A percentile compares a stretch with the other conserved stretches of the same genome.
These are phyloP conservation scores for Cryphonectria parasitica DNA, from an alignment of 2,329 filamentous ascomycete genomes.

Conservation along the genomic window DNA sequence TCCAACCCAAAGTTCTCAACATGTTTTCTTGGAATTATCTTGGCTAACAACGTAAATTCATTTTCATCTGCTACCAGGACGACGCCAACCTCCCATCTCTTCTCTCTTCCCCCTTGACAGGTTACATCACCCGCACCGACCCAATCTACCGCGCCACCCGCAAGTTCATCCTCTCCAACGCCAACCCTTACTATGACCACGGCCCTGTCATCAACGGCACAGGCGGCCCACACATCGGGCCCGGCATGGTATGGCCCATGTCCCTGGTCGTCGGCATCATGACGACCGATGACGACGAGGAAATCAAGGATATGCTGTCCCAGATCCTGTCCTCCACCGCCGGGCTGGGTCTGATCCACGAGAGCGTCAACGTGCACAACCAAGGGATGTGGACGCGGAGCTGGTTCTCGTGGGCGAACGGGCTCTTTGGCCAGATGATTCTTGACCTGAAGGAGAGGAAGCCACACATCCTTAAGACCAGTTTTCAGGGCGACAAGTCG, in stretches of 20 bases:
- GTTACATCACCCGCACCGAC: conserved; percentile 54
- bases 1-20: neutral
- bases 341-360: conserved; percentile 67
- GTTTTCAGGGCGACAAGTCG: conserved; percentile 40
- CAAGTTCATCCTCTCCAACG: conserved; percentile 64
- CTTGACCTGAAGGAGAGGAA: conserved; percentile 75
- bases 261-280: conserved; percentile 68
- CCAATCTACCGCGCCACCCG: conserved; percentile 67
- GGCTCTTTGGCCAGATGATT: conserved; percentile 83
- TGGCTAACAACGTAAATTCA: neutral
- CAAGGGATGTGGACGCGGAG: conserved; percentile 61
- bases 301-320: conserved; percentile 59
- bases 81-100: conserved; percentile 63
- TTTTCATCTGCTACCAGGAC: conserved; percentile 38
- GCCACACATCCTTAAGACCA: conserved; percentile 62
- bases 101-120: conserved; percentile 57
- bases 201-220: conserved; percentile 32
- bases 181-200: conserved; percentile 62
- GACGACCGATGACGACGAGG: conserved; percentile 65
- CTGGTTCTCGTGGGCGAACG: conserved; percentile 80
- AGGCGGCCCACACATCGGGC: conserved; percentile 37
- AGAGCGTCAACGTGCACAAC: conserved; percentile 67
- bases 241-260: conserved; percentile 75
- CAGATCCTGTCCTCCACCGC: conserved; percentile 62
- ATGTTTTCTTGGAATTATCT: neutral